Conservation (phyloP, 371 early-diverging fungal species). For the Rhizopus microsporus region DNA sequence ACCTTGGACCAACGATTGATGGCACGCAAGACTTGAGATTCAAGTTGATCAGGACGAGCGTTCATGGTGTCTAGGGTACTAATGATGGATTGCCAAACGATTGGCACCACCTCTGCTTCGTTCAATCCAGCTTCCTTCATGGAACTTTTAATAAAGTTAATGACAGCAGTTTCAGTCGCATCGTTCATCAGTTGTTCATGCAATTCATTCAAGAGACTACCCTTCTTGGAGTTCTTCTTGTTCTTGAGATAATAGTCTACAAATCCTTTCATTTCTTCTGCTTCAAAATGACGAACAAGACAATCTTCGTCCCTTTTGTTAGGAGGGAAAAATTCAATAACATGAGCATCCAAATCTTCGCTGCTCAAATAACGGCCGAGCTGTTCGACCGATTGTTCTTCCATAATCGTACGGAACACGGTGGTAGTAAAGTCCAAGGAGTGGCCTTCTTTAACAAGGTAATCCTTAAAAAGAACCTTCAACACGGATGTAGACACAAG, state of each 20-base stretch:
- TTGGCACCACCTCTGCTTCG: conserved; percentile 74
- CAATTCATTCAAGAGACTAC: conserved; percentile 59
- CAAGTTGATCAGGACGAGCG: conserved; percentile 81
- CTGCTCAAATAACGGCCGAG: conserved; percentile 69
- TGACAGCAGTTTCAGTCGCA: conserved; percentile 57
- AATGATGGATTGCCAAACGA: conserved; percentile 84
- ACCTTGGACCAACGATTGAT: conserved; percentile 70
- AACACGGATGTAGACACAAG: conserved; percentile 71
- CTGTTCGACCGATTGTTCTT: conserved; percentile 76
- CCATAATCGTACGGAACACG: conserved; percentile 80
- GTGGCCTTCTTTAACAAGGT: conserved; percentile 88
- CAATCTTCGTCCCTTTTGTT: conserved; percentile 88
- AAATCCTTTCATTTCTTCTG: conserved; percentile 85
- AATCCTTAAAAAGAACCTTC: conserved; percentile 82
- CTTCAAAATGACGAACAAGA: conserved; percentile 89
- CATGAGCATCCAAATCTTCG: conserved; percentile 71
- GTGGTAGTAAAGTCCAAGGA: conserved; percentile 81
- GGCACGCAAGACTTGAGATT: conserved; percentile 69
- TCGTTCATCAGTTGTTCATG: conserved; percentile 63
- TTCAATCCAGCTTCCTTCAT: conserved; percentile 74
- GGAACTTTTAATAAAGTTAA: conserved; percentile 63
- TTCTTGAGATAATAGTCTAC: conserved; percentile 79
- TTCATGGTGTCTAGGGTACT: conserved; percentile 73
- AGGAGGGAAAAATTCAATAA: conserved; percentile 90
- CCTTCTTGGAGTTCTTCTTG: conserved; percentile 70